Conservation (phyloP, 257 asterid genomes). For the Euphrasia confusa region DNA sequence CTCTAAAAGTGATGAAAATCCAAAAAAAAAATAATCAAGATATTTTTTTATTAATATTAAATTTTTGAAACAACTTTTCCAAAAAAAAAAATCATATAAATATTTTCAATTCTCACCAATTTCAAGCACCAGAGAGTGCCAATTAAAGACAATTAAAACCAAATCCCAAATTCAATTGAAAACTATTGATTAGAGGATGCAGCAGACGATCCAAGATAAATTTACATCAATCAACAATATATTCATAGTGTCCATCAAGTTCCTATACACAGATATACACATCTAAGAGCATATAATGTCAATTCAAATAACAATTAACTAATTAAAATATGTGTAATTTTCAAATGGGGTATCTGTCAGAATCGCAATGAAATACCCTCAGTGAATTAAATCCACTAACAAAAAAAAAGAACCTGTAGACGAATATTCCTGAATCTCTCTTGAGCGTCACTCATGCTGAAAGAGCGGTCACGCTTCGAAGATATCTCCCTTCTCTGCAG, state of each 20-base stretch:
- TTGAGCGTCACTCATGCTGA: background rate
- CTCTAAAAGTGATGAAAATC: background rate
- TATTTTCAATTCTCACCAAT: background rate
- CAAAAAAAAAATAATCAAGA: no score
- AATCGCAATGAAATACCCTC: no score
- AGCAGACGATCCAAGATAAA: slow-evolving; percentile 4
- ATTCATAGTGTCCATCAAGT: background rate
- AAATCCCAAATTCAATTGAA: slow-evolving; percentile 10
- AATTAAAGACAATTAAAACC: slow-evolving; percentile 10
- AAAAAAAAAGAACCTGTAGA: background rate
- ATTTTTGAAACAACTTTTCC: no score
- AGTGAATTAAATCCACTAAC: no score
- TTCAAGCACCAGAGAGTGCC: background rate
- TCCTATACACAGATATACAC: slow-evolving; percentile 18
- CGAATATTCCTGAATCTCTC: background rate
- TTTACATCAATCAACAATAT: background rate
- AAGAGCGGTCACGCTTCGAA: slow-evolving; percentile 14
- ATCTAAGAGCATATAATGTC: slow-evolving; percentile 6
- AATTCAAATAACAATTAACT: slow-evolving; percentile 14
- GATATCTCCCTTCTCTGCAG: background rate
- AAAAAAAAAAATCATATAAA: background rate
- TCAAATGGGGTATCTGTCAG: background rate
- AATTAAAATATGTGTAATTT: background rate
- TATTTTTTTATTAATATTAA: background rate
- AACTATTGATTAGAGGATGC: background rate